These are phyloP conservation scores for Alternaria triticimaculans DNA, from an alignment of 2,329 filamentous ascomycete species.

Conservation along the genomic window DNA sequence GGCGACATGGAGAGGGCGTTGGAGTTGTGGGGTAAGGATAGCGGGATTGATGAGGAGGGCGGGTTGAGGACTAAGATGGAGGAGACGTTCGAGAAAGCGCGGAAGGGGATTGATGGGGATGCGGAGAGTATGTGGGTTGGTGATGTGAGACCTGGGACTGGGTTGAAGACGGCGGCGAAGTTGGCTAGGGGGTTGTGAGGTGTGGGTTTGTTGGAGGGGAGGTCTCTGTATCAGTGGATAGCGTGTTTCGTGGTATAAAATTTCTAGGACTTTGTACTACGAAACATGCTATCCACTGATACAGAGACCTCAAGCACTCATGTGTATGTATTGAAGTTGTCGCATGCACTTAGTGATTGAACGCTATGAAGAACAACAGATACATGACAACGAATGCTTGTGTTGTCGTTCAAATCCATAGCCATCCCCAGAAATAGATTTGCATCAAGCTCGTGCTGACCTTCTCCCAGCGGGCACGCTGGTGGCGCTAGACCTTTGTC, in stretches of 20 bases:
- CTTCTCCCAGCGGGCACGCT: not conserved
- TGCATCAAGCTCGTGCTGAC: not conserved
- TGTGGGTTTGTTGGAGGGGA: too few species aligned
- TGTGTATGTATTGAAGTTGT: not conserved
- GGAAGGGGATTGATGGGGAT: slow-evolving; percentile 37
- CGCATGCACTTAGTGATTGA: not conserved
- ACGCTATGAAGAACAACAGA: not conserved
- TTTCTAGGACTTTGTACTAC: not conserved
- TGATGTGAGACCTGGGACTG: slow-evolving; percentile 30
- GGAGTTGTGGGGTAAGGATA: slow-evolving; percentile 20
- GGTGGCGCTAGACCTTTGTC: not conserved
- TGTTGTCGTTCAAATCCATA: not conserved
- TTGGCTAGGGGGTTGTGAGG: slow-evolving; percentile 11
- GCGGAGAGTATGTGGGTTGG: slow-evolving; percentile 34
- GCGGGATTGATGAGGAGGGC: slow-evolving; percentile 1
- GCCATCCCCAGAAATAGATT: not conserved
- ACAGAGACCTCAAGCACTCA: not conserved
- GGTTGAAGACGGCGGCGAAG: slow-evolving; percentile 30
- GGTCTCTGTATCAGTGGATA: not conserved
- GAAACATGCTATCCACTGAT: not conserved
- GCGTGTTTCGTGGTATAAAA: not conserved
- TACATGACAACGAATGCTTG: not conserved
- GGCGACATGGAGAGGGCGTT: slow-evolving; percentile 43
- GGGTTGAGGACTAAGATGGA: slow-evolving; percentile 25
- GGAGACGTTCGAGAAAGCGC: slow-evolving; percentile 34